Evolutionary conservation across 345 rosid genomes (phyloP).

Genomic region (Pugionium dolabratum): DNA sequence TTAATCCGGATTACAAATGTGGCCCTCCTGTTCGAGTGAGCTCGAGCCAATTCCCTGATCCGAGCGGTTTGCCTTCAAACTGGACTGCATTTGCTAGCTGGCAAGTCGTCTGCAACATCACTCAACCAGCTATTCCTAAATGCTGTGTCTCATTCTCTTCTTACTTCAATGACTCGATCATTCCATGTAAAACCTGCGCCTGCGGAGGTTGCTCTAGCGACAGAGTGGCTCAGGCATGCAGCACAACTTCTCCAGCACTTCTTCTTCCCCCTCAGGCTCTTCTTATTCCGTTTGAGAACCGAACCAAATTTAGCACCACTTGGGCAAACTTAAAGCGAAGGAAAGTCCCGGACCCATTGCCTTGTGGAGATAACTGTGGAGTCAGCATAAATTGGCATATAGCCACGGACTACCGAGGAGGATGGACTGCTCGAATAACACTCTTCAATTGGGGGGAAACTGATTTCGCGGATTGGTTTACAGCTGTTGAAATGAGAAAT

Average conservation of each 20-base stretch:
- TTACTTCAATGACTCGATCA: constrained; percentile 79
- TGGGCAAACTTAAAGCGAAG: constrained; percentile 73
- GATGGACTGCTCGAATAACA: constrained; percentile 89
- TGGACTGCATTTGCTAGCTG: constrained; percentile 76
- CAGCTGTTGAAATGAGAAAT: constrained; percentile 63
- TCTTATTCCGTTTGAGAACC: constrained; percentile 82
- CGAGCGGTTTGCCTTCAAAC: constrained; percentile 68
- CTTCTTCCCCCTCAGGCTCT: constrained; percentile 84
- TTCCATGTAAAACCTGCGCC: constrained; percentile 87
- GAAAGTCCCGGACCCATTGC: constrained; percentile 67
- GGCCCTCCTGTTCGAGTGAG: constrained; percentile 85
- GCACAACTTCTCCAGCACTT: constrained; percentile 64
- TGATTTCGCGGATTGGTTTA: constrained; percentile 82
- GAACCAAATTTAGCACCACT: constrained; percentile 55
- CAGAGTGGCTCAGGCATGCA: constrained; percentile 58
- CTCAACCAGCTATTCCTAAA: constrained; percentile 60
- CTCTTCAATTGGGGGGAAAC: constrained; percentile 90
- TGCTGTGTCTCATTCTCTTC: constrained; percentile 96
- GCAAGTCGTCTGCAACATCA: constrained; percentile 97
- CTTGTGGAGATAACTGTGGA: constrained; percentile 91
- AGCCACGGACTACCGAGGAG: constrained; percentile 64
- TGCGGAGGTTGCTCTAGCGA: constrained; percentile 72
- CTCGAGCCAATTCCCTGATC: constrained; percentile 70
- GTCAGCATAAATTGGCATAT: constrained; percentile 94
- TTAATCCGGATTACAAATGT: constrained; percentile 81